Evolutionary conservation across 306 rosid genomes (phyloP).

Genomic region (Erythrophleum fordii): DNA sequence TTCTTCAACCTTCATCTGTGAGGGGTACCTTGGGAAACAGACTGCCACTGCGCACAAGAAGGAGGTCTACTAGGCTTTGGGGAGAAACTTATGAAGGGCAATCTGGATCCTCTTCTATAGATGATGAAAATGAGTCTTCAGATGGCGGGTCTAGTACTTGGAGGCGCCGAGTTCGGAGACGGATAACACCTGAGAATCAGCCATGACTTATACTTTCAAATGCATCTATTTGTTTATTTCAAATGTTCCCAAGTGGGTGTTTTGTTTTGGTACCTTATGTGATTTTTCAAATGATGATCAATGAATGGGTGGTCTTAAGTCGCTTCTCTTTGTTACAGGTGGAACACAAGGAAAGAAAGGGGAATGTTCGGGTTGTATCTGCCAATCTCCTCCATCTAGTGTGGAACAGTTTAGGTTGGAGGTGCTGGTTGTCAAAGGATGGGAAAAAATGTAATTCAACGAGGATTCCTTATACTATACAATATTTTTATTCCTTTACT

Average conservation of each 20-base stretch:
- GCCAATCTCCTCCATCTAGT: conserved; percentile 40
- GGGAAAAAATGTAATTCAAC: conserved; percentile 43
- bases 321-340: conserved; percentile 42
- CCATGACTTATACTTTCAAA: conserved; percentile 50
- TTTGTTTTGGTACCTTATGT: conserved; percentile 25
- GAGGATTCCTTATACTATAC: conserved; percentile 42
- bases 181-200: conserved; percentile 68
- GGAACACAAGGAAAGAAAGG: conserved; percentile 31
- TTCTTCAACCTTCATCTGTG: conserved; percentile 81
- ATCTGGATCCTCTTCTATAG: conserved; percentile 77
- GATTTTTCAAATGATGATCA: conserved; percentile 25
- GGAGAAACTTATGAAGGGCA: conserved; percentile 86
- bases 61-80: conserved; percentile 82
- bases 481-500: conserved; percentile 30
- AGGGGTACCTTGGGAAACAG: conserved; percentile 70
- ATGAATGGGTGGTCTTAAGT: conserved; percentile 24
- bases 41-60: conserved; percentile 72
- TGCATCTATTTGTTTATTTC: conserved; percentile 36
- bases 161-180: conserved; percentile 67
- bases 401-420: conserved; percentile 42
- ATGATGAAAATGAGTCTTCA: conserved; percentile 78
- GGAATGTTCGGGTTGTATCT: conserved; percentile 36
- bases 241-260: conserved; percentile 49
- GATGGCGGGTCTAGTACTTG: conserved; percentile 75
- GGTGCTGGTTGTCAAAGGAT: conserved; percentile 37